These are phyloP conservation scores for Cordyceps farinosa DNA, from an alignment of 2,329 filamentous ascomycete species.

Conservation along the genomic window DNA sequence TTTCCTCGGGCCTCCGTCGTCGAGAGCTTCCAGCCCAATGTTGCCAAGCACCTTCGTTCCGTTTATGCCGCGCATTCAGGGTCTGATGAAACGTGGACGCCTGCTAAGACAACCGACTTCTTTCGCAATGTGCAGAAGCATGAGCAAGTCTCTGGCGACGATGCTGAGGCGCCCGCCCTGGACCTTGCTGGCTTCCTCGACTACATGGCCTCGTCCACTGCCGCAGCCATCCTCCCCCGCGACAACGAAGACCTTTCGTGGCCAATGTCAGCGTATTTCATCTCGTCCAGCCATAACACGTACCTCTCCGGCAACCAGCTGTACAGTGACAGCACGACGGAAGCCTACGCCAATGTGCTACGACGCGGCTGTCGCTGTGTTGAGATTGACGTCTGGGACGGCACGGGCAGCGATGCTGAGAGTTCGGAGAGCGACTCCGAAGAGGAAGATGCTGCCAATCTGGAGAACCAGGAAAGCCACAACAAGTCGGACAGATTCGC, in stretches of 20 bases:
- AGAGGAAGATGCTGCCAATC: slow-evolving; percentile 47
- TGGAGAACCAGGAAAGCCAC: slow-evolving; percentile 58
- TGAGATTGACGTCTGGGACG: slow-evolving; percentile 95
- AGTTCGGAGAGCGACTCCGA: slow-evolving; percentile 46
- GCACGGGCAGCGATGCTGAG: slow-evolving; percentile 67
- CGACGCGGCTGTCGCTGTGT: slow-evolving; percentile 85
- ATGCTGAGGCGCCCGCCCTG: slow-evolving; percentile 38
- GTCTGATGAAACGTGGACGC: slow-evolving; percentile 36
- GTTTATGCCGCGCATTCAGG: slow-evolving; percentile 40
- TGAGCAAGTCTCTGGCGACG: slow-evolving; percentile 19
- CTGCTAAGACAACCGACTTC: slow-evolving; percentile 40
- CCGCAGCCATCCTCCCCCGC: slow-evolving; percentile 40
- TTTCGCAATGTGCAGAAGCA: slow-evolving; percentile 37
- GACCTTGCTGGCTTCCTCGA: slow-evolving; percentile 47
- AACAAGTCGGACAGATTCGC: slow-evolving; percentile 58
- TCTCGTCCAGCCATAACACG: slow-evolving; percentile 93
- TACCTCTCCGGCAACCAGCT: slow-evolving; percentile 89
- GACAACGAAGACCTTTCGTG: slow-evolving; percentile 58
- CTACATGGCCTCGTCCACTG: slow-evolving; percentile 54
- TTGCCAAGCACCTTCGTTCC: slow-evolving; percentile 37
- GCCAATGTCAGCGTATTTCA: slow-evolving; percentile 86
- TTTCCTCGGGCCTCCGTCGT: slow-evolving; percentile 30
- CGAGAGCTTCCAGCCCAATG: slow-evolving; percentile 33
- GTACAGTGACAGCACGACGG: slow-evolving; percentile 79
- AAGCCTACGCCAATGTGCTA: slow-evolving; percentile 81